Conservation (phyloP, 352 stramenopile genomes). For the Globisporangium cystogenes region DNA sequence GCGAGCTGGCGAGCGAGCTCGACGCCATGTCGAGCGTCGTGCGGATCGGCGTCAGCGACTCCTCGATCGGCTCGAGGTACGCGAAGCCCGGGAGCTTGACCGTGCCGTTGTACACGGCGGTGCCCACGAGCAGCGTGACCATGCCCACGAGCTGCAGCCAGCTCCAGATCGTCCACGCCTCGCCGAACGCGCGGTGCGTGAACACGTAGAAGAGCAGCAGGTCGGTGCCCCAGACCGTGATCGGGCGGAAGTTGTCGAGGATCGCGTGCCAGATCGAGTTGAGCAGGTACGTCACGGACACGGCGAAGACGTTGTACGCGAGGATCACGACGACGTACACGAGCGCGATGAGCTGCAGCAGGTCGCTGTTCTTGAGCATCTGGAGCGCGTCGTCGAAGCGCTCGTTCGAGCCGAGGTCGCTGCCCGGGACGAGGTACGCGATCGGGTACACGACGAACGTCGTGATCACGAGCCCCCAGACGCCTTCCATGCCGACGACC, state of each 20-base stretch:
- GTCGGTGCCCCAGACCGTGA: conserved; percentile 95
- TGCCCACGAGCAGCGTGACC: conserved; percentile 91
- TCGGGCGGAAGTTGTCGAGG: conserved; percentile 96
- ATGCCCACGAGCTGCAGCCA: conserved; percentile 95
- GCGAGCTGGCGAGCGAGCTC: conserved; percentile 60
- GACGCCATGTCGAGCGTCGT: conserved; percentile 48
- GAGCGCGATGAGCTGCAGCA: conserved; percentile 60
- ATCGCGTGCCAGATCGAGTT: conserved; percentile 98
- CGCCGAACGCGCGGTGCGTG: conserved; percentile 87
- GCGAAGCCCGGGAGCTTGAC: conserved; percentile 71
- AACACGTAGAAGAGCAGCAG: conserved; percentile 96
- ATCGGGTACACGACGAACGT: conserved; percentile 93
- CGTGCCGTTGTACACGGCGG: conserved; percentile 96
- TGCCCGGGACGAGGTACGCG: conserved; percentile 87
- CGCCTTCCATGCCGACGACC: conserved; percentile 93
- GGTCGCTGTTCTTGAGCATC: conserved; percentile 62
- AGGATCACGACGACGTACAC: conserved; percentile 94
- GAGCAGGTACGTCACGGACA: conserved; percentile 95
- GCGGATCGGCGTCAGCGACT: conserved; percentile 58
- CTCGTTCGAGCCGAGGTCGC: conserved; percentile 94
- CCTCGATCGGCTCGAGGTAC: conserved; percentile 70
- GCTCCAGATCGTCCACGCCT: conserved; percentile 93
- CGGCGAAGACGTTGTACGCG: conserved; percentile 96
- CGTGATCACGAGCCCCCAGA: conserved; percentile 94
- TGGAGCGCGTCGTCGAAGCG: conserved; percentile 73